A percentile compares a stretch with the other conserved stretches of the same genome.
Evolutionary conservation across 2,329 filamentous ascomycete genomes (phyloP).

Genomic region (Diaporthe capsici): DNA sequence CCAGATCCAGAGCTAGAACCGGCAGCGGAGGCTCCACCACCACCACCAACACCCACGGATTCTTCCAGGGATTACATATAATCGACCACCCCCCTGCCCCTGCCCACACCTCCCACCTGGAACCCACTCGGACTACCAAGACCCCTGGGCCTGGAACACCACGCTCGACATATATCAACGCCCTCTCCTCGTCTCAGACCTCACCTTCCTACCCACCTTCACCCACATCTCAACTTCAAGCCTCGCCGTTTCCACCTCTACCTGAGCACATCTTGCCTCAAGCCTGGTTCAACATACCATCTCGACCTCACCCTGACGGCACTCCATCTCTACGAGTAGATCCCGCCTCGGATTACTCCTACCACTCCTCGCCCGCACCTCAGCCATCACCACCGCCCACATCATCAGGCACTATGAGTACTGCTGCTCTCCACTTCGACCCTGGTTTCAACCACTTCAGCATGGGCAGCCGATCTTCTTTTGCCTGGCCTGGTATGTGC

Average conservation of each 20-base stretch:
- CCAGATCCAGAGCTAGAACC: conserved; percentile 52
- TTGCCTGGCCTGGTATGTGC: conserved; percentile 64
- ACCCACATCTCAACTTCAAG: conserved; percentile 45
- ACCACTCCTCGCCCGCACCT: conserved; percentile 30
- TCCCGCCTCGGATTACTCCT: conserved; percentile 49
- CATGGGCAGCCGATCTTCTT: conserved; percentile 66
- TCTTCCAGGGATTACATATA: conserved; percentile 47
- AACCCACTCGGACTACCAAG: conserved; percentile 45
- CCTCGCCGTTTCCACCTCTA: conserved; percentile 48
- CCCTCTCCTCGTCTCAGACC: conserved; percentile 46
- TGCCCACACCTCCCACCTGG: conserved; percentile 43
- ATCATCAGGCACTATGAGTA: conserved; percentile 52
- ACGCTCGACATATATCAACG: conserved; percentile 49
- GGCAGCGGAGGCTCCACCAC: conserved; percentile 50
- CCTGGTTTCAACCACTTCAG: conserved; percentile 63
- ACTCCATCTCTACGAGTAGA: conserved; percentile 53
- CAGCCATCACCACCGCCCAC: conserved; percentile 37
- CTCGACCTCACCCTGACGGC: conserved; percentile 41
- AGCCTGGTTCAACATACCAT: conserved; percentile 50
- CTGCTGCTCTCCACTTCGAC: conserved; percentile 66
- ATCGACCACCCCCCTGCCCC: conserved; percentile 45
- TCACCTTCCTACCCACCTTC: conserved; percentile 46
- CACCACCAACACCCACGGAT: conserved; percentile 42
- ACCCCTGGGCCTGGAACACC: conserved; percentile 44
- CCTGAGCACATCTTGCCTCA: conserved; percentile 49